These are phyloP conservation scores for Debaryomyces hansenii DNA, from an alignment of 805 yeast species.

Conservation along the genomic window DNA sequence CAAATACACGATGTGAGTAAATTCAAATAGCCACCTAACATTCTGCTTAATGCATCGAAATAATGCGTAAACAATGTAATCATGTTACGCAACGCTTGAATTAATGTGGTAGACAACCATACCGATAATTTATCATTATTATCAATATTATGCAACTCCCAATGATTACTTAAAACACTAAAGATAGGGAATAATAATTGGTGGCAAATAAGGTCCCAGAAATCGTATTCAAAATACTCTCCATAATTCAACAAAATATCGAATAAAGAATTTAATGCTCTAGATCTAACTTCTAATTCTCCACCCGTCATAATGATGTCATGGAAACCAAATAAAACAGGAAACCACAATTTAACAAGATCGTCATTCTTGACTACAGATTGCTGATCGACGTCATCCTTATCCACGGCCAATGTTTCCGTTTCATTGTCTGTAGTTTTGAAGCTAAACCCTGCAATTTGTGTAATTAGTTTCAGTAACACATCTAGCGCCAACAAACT, in stretches of 20 bases:
- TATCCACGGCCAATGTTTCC: conserved; percentile 11
- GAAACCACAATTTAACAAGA: conserved; percentile 74
- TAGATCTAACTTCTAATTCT: conserved; percentile 90
- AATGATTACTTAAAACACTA: conserved; percentile 70
- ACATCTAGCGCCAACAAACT: conserved; percentile 81
- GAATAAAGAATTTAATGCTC: conserved; percentile 81
- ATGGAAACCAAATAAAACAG: conserved; percentile 80
- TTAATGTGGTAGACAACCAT: conserved; percentile 94
- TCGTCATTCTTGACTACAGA: conserved; percentile 23
- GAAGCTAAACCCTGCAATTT: conserved; percentile 50
- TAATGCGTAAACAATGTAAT: conserved; percentile 80
- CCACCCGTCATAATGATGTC: conserved; percentile 90
- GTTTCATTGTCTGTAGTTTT: conserved; percentile 13
- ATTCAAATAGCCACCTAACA: conserved; percentile 76
- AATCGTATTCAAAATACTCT: conserved; percentile 63
- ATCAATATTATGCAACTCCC: conserved; percentile 67
- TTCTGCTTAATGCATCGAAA: conserved; percentile 70
- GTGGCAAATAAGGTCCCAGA: conserved; percentile 82
- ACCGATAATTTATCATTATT: conserved; percentile 86
- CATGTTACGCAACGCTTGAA: conserved; percentile 90
- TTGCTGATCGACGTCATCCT: conserved; percentile 14
- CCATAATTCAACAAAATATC: conserved; percentile 81
- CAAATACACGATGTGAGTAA: conserved; percentile 85
- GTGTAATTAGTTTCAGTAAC: conserved; percentile 59
- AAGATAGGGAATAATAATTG: conserved; percentile 88